These are phyloP conservation scores for Neurospora pannonica DNA, from an alignment of 495 filamentous ascomycete genomes.

Conservation along the genomic window DNA sequence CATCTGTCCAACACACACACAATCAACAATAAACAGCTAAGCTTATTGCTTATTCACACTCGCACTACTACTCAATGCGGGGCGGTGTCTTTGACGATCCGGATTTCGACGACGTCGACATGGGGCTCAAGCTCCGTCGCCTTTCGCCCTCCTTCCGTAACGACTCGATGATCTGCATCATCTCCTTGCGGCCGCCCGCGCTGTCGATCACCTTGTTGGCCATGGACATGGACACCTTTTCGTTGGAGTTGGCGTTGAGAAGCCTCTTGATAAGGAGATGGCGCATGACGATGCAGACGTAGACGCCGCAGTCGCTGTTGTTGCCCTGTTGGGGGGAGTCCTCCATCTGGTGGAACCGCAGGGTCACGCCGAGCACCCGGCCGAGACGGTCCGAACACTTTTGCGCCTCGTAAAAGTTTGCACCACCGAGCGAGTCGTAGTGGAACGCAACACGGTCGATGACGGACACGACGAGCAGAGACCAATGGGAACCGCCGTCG, in stretches of 20 bases:
- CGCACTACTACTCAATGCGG: conserved; percentile 23
- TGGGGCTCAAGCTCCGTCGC: conserved; percentile 36
- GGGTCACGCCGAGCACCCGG: conserved; percentile 51
- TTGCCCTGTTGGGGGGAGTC: conserved; percentile 92
- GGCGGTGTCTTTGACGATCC: conserved; percentile 17
- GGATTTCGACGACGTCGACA: conserved; percentile 13
- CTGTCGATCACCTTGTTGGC: conserved; percentile 72
- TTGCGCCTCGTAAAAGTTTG: conserved; percentile 65
- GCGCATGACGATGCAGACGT: conserved; percentile 89
- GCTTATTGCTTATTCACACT: too few relatives aligned
- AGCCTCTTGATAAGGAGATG: conserved; percentile 76
- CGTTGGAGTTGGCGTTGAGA: conserved; percentile 60
- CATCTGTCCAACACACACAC: conserved; percentile 1
- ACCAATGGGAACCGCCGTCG: conserved; percentile 94
- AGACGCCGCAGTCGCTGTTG: conserved; percentile 87
- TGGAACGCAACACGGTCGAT: conserved; percentile 91
- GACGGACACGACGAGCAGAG: conserved; percentile 77
- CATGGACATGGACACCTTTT: conserved; percentile 93
- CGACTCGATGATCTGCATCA: conserved; percentile 74
- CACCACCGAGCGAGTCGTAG: conserved; percentile 80
- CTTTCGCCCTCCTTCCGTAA: conserved; percentile 75
- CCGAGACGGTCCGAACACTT: conserved; percentile 57
- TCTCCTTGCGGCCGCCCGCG: conserved; percentile 66
- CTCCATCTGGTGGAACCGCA: conserved; percentile 65
- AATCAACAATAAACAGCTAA: neutral